phyloP scores from a whole-genome alignment of 495 filamentous ascomycete species.

The Trichoderma asperelloides region DNA sequence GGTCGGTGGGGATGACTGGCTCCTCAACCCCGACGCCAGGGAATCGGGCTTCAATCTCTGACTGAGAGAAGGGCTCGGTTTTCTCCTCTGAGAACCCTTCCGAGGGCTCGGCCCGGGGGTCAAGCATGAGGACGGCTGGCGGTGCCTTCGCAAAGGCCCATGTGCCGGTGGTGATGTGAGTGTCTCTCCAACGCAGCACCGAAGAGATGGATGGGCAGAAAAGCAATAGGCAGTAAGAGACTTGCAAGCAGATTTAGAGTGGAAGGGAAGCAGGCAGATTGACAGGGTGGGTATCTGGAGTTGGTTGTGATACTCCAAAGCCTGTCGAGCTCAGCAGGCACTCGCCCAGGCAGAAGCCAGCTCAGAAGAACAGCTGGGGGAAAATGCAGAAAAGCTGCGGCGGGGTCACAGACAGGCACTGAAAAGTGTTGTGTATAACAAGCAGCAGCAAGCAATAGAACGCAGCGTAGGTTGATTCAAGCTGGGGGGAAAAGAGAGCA shows the following conservation, averaged over 20 bases:
- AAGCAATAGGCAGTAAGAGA: not conserved
- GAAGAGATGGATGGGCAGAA: not conserved
- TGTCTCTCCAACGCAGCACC: not conserved
- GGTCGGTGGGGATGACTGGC: constrained; percentile 22
- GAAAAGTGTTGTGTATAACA: not conserved
- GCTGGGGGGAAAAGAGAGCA: not conserved
- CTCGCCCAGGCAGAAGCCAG: constrained; percentile 1
- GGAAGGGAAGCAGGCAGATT: not conserved
- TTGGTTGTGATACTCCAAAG: not conserved
- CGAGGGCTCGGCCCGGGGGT: constrained; percentile 25
- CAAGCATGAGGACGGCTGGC: constrained; percentile 26
- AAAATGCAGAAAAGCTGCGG: constrained; percentile 1
- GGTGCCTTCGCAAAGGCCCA: constrained; percentile 5
- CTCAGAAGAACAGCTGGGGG: not conserved
- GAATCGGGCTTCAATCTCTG: constrained; percentile 35
- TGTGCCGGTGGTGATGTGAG: not conserved
- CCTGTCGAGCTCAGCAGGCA: not conserved
- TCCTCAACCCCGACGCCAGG: constrained; percentile 25
- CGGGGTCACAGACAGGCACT: not conserved
- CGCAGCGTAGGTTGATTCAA: not conserved
- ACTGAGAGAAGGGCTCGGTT: constrained; percentile 41
- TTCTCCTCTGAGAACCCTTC: constrained; percentile 35
- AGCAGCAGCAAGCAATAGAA: not conserved
- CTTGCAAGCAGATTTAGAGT: not conserved
- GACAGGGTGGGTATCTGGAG: not conserved